These are phyloP conservation scores for Tetraselmis chui DNA, from an alignment of 139 green algal species.

Conservation along the genomic window DNA sequence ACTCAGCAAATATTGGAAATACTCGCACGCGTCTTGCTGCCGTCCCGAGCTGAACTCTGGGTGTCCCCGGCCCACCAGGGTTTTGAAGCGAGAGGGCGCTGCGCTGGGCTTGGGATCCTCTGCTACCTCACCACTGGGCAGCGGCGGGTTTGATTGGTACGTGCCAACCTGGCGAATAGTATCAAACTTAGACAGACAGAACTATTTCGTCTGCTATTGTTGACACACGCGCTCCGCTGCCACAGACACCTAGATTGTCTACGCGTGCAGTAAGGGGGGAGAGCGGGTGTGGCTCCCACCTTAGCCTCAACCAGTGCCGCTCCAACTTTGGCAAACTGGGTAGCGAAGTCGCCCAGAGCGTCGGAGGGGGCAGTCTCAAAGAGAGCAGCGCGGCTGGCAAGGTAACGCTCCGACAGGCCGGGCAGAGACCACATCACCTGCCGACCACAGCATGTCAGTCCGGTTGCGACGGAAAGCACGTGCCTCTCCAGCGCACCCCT, in stretches of 20 bases:
- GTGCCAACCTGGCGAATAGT: neutral
- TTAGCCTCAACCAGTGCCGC: neutral
- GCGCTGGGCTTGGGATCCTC: slow-evolving; percentile 40
- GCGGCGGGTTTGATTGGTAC: neutral
- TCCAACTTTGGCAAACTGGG: slow-evolving; percentile 33
- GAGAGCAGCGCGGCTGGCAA: slow-evolving; percentile 22
- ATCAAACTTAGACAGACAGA: slow-evolving; percentile 4
- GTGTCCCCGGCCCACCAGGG: slow-evolving; percentile 75
- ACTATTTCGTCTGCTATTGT: too few species aligned
- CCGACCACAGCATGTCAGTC: too few species aligned
- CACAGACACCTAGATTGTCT: neutral
- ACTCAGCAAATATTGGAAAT: slow-evolving; percentile 82
- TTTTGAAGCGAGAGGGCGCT: slow-evolving; percentile 75
- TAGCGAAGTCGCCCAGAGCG: slow-evolving; percentile 55
- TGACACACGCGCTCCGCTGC: too few species aligned
- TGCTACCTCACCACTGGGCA: neutral
- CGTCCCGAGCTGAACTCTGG: slow-evolving; percentile 73
- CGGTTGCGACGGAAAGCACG: too few species aligned
- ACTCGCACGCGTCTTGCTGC: slow-evolving; percentile 92
- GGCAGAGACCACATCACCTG: slow-evolving; percentile 73
- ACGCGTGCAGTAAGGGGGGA: neutral
- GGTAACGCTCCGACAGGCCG: slow-evolving; percentile 58
- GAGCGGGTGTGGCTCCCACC: neutral
- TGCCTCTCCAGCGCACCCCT: too few species aligned
- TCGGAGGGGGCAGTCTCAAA: slow-evolving; percentile 49